Conservation (phyloP, 257 asterid species). For the Salvia splendens region DNA sequence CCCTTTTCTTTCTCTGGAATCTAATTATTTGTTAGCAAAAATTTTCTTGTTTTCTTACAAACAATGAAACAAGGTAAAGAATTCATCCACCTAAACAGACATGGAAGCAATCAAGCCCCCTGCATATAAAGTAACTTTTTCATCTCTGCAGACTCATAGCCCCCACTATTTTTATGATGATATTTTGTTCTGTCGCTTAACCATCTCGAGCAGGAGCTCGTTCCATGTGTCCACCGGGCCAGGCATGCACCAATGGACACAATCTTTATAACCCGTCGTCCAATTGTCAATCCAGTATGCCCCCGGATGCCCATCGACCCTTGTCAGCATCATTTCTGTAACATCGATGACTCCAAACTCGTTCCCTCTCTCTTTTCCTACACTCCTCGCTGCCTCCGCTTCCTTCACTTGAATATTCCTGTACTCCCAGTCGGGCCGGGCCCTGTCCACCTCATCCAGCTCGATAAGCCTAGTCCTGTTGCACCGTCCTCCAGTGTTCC, state of each 20-base stretch:
- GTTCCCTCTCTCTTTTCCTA: slow-evolving; percentile 36
- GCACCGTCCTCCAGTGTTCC: slow-evolving; percentile 56
- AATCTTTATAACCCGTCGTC: slow-evolving; percentile 50
- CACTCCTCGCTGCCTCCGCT: slow-evolving; percentile 40
- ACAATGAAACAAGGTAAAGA: background rate
- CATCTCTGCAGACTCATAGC: background rate
- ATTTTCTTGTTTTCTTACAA: background rate
- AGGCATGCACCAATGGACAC: slow-evolving; percentile 61
- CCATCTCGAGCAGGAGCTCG: slow-evolving; percentile 47
- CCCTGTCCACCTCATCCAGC: slow-evolving; percentile 27
- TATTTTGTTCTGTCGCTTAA: slow-evolving; percentile 4
- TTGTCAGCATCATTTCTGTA: slow-evolving; percentile 46
- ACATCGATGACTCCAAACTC: slow-evolving; percentile 48
- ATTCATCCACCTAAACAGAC: background rate
- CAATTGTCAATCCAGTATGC: slow-evolving; percentile 41
- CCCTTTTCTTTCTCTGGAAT: background rate
- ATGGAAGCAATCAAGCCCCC: background rate
- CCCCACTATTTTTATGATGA: background rate
- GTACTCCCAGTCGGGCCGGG: slow-evolving; percentile 35
- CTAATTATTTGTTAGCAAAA: slow-evolving; percentile 7
- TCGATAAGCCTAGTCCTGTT: slow-evolving; percentile 37
- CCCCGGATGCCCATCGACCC: slow-evolving; percentile 58
- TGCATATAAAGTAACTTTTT: background rate
- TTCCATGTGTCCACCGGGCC: slow-evolving; percentile 65
- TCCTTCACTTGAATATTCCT: slow-evolving; percentile 49